Evolutionary conservation across 2,329 filamentous ascomycete species (phyloP), one percentile per base, ranked within the genome.

Genomic region (Fonsecaea monophora): DNA sequence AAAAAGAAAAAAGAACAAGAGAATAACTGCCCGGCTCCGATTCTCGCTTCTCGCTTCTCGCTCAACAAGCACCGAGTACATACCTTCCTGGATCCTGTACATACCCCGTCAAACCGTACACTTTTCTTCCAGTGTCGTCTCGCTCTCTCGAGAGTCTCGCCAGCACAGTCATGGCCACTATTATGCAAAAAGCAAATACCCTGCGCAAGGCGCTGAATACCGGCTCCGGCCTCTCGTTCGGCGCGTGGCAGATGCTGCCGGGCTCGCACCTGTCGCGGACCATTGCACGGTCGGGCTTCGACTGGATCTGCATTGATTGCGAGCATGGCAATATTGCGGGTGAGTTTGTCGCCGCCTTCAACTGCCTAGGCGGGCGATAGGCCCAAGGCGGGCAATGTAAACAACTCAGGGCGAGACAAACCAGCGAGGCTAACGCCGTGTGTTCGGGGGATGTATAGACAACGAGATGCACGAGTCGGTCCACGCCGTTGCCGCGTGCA

Each of bases 191-290:
- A 69, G 80, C 82, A 54, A 87, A 85, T 71, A 81, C 82, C 58
- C 76, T 87, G 62, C 84, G 82, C 71, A 82, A 81, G 67, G 82
- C 82, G 13, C 79, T 87, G 60, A 78, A 81, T 68, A 81, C 78
- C 45, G 82, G 82, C 62, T 74, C 72, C 34, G 80, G 81, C 9
- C 76, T 84, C 38, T 81, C 80, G 18, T 86, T 86, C 65, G 85
- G 85, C 66, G 84, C 80, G 74, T 87, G 85, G 85, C 85, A 87
- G 79, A 85, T 85, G 77, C 72, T 87, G 4, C 83, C 84, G 1
- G 84, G 85, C 3, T 78, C 82, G n/a, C 85, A 87, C 68, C 78
- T 83, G 68, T 81, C 83, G 21, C 78, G 85, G 58, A 77, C 82
- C 15, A 84, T 87, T 68, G 84, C 84, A 7, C 79, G 83, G 48